Evolutionary conservation across 2,329 filamentous ascomycete species (phyloP), one percentile per base, ranked within the genome.

Genomic region (Nothophaeocryptopus gaeumannii): DNA sequence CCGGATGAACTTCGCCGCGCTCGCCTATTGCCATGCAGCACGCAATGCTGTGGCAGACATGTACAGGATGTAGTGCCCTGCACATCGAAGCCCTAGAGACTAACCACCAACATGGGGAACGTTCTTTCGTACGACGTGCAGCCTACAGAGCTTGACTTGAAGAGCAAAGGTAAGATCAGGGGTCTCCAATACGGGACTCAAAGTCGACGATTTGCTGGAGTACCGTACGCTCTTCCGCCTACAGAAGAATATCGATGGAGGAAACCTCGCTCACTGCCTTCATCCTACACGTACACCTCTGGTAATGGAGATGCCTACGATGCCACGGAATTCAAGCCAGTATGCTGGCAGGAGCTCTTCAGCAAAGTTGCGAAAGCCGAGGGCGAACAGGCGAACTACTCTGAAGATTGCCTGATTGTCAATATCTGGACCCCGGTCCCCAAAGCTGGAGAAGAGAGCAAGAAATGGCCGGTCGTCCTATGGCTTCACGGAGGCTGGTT

Each of bases 401-500:
- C 40, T 15, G 66, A 70, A 45, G 68, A 70, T 39, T 70, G 67
- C 51, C 51, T 70, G 38, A 61, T 59, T 12, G 39, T 69, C 15
- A 69, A 70, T 37, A 58, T 68, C 29, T 70, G 66, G 67, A 53
- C 47, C 11, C 71, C 71, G 5, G 47, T 43, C 14, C 40, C 34
- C 13, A 50, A 44, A 20, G 13, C 20, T 5, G 47, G 47, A 13
- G 36, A 50, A 15, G 33, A 45, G 15, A 36, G 13, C 5, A 50
- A 32, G 36, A 38, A 40, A 9, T 51, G 74, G 2, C 67, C 70
- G 8, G 66, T 68, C 9, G 45, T 68, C 12, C 63, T 68, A 29
- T 72, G 67, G 74, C 74, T 78, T 11, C 72, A 75, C 51, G 75
- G 76, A n/a, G 75, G 75, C n/a, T 73, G 72, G 4, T 76, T 74